Evolutionary conservation across 305 asterid species (phyloP).

Genomic region (Fraxinus sp.): DNA sequence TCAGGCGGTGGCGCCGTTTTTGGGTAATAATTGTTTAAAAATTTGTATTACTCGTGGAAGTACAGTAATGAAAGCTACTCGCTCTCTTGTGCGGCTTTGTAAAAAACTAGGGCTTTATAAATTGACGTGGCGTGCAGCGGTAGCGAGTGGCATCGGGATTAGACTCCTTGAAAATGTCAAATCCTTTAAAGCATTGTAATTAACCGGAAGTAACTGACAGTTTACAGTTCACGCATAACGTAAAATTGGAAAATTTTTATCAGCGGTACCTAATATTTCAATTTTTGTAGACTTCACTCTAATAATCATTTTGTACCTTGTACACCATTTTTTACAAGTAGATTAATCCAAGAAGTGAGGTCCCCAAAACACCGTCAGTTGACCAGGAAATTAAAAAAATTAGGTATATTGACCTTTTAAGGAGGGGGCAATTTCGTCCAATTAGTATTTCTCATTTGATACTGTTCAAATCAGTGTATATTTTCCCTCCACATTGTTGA

Average conservation of each 20-base stretch:
- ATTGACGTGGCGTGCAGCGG: constrained; percentile 1
- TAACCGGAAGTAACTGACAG: constrained; percentile 1
- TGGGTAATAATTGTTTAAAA: not conserved
- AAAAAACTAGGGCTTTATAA: not conserved
- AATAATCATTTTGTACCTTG: too few species aligned
- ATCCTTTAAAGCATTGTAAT: not conserved
- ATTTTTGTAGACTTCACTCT: not conserved
- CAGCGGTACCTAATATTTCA: not conserved
- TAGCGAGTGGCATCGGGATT: not conserved
- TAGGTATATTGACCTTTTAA: too few species aligned
- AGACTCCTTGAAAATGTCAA: not conserved
- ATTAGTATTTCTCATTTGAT: too few species aligned
- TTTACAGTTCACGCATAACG: not conserved
- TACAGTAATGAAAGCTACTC: constrained; percentile 10
- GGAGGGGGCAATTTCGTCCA: too few species aligned
- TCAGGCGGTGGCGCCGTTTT: constrained; percentile 29
- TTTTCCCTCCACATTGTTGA: too few species aligned
- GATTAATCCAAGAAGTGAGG: too few species aligned
- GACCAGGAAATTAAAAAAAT: too few species aligned
- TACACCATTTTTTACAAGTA: too few species aligned
- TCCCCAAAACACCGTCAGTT: too few species aligned
- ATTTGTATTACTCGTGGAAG: not conserved
- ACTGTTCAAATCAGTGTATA: too few species aligned
- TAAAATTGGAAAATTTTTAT: too few species aligned
- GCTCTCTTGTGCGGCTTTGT: not conserved